Percentiles rank a stretch among this genome's conserved stretches.
phyloP scores from a whole-genome alignment of 306 rosid genomes.

The Styphnolobium japonicum region DNA sequence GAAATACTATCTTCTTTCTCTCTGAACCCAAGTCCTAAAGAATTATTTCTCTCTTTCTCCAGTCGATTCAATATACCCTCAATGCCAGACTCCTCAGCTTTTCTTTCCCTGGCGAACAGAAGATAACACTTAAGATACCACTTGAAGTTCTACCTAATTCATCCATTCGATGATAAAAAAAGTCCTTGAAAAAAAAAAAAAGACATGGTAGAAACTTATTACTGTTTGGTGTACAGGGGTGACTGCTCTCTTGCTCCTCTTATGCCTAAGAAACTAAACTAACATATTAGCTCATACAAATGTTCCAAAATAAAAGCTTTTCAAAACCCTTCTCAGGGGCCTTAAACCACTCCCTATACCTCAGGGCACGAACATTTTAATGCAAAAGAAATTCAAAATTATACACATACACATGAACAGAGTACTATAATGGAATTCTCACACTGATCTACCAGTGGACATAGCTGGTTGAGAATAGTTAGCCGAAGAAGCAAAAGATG shows the following conservation, averaged over 20 bases:
- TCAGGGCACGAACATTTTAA: background rate
- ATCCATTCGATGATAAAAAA: conserved; percentile 8
- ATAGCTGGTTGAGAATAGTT: conserved; percentile 34
- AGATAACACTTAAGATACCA: background rate
- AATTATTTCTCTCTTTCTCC: conserved; percentile 64
- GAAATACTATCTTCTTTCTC: conserved; percentile 38
- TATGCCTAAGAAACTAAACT: background rate
- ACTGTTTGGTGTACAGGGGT: background rate
- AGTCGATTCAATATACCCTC: conserved; percentile 86
- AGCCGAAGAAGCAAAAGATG: conserved; percentile 24
- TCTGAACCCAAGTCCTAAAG: conserved; percentile 37
- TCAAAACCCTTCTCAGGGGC: background rate
- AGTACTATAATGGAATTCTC: conserved; percentile 43
- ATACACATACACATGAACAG: background rate
- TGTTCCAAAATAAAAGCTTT: conserved; percentile 3
- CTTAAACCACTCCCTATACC: background rate
- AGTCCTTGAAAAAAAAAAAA: background rate
- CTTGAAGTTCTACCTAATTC: background rate
- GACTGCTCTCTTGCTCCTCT: background rate
- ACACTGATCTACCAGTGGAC: conserved; percentile 50
- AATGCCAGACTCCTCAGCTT: conserved; percentile 63
- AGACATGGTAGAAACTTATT: background rate
- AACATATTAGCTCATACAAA: background rate
- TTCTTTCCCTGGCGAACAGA: conserved; percentile 48
- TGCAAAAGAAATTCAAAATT: background rate